Evolutionary conservation across 2,329 filamentous ascomycete species (phyloP).

Genomic region (Nothopassalora personata): DNA sequence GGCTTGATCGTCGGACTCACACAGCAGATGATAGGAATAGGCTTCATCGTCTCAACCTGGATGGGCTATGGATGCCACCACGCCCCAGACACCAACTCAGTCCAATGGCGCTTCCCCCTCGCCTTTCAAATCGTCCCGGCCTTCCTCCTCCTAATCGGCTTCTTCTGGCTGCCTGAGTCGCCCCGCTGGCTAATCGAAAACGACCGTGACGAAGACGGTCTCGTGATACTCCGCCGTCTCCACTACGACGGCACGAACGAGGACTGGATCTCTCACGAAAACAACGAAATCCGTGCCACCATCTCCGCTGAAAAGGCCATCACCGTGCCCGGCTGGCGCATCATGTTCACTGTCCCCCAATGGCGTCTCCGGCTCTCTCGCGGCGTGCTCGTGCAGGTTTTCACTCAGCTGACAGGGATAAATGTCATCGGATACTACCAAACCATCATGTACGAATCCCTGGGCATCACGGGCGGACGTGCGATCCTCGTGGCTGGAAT

Average conservation of each 20-base stretch:
- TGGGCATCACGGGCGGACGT: constrained; percentile 51
- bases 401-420: constrained; percentile 61
- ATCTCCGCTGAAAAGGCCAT: constrained; percentile 56
- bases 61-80: constrained; percentile 46
- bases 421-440: constrained; percentile 61
- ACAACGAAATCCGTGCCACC: constrained; percentile 56
- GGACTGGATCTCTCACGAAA: constrained; percentile 55
- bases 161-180: constrained; percentile 32
- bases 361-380: constrained; percentile 60
- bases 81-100: constrained; percentile 31
- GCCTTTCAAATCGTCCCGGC: constrained; percentile 45
- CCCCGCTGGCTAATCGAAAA: constrained; percentile 24
- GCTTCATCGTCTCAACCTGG: constrained; percentile 53
- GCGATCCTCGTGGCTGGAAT: constrained; percentile 54
- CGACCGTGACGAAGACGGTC: constrained; percentile 19
- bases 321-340: constrained; percentile 49
- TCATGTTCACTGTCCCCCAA: constrained; percentile 54
- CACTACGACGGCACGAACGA: constrained; percentile 52
- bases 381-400: constrained; percentile 58
- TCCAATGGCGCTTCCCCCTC: constrained; percentile 39
- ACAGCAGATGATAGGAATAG: constrained; percentile 54
- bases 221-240: constrained; percentile 40
- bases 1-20: constrained; percentile 54
- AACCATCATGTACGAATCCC: constrained; percentile 53
- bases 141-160: constrained; percentile 39